Evolutionary conservation across 495 filamentous ascomycete species (phyloP).

Genomic region (Cercophora samala): DNA sequence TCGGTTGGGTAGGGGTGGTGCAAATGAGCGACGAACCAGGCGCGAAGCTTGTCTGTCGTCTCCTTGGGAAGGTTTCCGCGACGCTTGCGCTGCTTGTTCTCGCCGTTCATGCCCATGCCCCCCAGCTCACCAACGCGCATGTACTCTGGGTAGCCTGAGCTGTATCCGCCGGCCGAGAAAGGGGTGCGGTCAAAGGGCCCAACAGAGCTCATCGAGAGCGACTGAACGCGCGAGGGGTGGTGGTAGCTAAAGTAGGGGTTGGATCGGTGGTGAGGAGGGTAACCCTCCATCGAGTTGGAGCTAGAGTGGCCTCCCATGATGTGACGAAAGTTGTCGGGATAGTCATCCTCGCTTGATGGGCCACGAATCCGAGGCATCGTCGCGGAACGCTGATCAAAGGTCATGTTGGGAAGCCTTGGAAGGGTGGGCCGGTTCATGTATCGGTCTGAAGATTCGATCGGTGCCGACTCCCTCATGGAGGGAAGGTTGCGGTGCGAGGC

Average conservation of each 20-base stretch:
- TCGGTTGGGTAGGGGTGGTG: slow-evolving; percentile 85
- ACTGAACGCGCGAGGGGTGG: slow-evolving; percentile 37
- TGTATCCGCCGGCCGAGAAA: slow-evolving; percentile 35
- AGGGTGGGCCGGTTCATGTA: slow-evolving; percentile 30
- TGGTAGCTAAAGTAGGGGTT: slow-evolving; percentile 27
- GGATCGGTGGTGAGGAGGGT: slow-evolving; percentile 23
- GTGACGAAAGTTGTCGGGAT: slow-evolving; percentile 25
- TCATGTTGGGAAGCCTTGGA: slow-evolving; percentile 32
- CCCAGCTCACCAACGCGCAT: slow-evolving; percentile 30
- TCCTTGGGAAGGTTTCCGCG: slow-evolving; percentile 85
- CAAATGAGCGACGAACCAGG: slow-evolving; percentile 75
- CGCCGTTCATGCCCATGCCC: slow-evolving; percentile 30
- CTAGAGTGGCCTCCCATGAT: slow-evolving; percentile 16
- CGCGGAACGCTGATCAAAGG: slow-evolving; percentile 24
- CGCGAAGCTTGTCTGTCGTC: slow-evolving; percentile 74
- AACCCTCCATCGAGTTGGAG: slow-evolving; percentile 21
- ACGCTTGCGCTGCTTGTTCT: slow-evolving; percentile 57
- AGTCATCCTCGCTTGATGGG: slow-evolving; percentile 24
- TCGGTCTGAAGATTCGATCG: slow-evolving; percentile 24
- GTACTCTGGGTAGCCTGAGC: slow-evolving; percentile 30
- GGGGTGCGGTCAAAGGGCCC: slow-evolving; percentile 33
- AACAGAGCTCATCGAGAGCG: slow-evolving; percentile 35
- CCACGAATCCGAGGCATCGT: slow-evolving; percentile 23
- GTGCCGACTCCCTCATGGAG: slow-evolving; percentile 25
- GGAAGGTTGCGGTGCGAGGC: slow-evolving; percentile 21